Evolutionary conservation across 2,329 filamentous ascomycete species (phyloP).

Genomic region (Spiromastix sp.): DNA sequence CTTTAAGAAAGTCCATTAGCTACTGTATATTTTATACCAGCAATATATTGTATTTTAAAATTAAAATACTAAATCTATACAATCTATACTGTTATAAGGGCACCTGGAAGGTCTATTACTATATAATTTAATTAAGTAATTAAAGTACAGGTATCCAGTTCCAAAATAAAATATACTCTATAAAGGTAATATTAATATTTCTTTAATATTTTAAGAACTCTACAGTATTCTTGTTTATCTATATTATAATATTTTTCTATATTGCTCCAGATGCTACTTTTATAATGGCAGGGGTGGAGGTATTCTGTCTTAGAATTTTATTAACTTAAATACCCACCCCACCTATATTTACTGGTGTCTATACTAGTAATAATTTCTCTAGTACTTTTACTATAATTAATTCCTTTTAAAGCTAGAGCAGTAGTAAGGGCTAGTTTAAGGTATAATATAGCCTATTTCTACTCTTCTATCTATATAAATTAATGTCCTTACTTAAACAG

Average conservation of each 20-base stretch:
- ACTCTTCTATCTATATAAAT: background rate
- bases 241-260: background rate
- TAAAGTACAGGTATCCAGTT: background rate
- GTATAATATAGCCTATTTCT: background rate
- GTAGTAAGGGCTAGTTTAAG: background rate
- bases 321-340: background rate
- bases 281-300: background rate
- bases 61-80: background rate
- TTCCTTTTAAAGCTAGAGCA: background rate
- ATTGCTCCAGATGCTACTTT: background rate
- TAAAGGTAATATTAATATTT: background rate
- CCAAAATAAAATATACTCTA: background rate
- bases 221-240: background rate
- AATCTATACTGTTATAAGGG: background rate
- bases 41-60: background rate
- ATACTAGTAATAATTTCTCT: background rate
- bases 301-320: background rate
- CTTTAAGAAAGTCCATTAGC: background rate
- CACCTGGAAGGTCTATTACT: background rate
- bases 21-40: background rate
- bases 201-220: background rate
- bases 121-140: background rate
- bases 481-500: background rate
- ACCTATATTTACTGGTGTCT: background rate
- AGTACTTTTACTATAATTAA: background rate